Conservation (phyloP, 345 rosid species). For the Xanthoceras sorbifolium region DNA sequence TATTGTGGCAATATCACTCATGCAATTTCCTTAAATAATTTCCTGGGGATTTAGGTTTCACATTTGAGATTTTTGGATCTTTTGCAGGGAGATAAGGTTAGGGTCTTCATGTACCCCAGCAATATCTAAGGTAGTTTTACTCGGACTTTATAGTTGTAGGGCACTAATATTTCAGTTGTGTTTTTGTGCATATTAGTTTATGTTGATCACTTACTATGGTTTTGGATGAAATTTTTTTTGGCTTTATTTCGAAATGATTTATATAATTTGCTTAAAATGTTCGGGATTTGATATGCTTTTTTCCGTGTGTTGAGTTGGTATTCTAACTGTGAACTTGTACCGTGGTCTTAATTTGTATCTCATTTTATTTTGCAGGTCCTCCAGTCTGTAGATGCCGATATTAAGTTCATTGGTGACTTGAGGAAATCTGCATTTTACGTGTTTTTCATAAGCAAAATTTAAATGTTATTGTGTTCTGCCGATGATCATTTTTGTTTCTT, state of each 20-base stretch:
- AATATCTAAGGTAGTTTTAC: constrained; percentile 65
- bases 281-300: not conserved
- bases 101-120: constrained; percentile 97
- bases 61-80: not conserved
- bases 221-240: not conserved
- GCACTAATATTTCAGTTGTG: not conserved
- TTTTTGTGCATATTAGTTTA: not conserved
- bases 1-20: constrained; percentile 7
- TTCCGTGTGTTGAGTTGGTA: not conserved
- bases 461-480: not conserved
- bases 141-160: not conserved
- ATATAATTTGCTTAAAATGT: not conserved
- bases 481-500: constrained; percentile 9
- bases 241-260: not conserved
- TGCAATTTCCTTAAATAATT: not conserved
- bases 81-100: constrained; percentile 73
- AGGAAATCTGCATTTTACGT: not conserved
- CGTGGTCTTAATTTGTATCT: not conserved
- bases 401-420: not conserved
- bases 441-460: not conserved
- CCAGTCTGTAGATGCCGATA: constrained; percentile 7
- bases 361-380: not conserved
- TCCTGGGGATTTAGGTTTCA: not conserved
- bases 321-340: not conserved
- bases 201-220: not conserved